These are phyloP conservation scores for Botryosphaeria dothidea DNA, from an alignment of 2,329 filamentous ascomycete species.

Conservation along the genomic window DNA sequence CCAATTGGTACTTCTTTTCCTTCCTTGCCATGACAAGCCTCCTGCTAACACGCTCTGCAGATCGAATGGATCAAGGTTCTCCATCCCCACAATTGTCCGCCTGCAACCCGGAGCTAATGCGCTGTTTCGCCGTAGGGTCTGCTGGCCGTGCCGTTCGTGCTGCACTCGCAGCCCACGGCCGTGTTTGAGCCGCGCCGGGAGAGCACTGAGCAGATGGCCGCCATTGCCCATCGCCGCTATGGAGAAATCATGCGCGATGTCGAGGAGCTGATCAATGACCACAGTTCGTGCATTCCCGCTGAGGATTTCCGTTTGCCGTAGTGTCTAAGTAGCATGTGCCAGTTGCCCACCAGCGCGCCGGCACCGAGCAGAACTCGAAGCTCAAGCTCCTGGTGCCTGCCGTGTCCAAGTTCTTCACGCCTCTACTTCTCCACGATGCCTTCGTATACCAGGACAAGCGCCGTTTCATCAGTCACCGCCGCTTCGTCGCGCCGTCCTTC, in stretches of 20 bases:
- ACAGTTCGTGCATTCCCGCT: slow-evolving; percentile 62
- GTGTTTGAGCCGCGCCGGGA: slow-evolving; percentile 71
- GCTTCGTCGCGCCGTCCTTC: slow-evolving; percentile 95
- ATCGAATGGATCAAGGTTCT: slow-evolving; percentile 88
- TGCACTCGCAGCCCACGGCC: slow-evolving; percentile 92
- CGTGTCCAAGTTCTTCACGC: slow-evolving; percentile 92
- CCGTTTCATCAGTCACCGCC: slow-evolving; percentile 82
- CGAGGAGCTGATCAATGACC: slow-evolving; percentile 86
- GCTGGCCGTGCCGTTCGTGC: slow-evolving; percentile 90
- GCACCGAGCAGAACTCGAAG: slow-evolving; percentile 75
- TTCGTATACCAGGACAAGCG: slow-evolving; percentile 87
- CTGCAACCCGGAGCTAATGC: neutral
- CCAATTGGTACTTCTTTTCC: slow-evolving; percentile 71
- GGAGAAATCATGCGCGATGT: slow-evolving; percentile 95
- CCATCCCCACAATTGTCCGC: neutral
- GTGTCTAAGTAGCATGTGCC: slow-evolving; percentile 11
- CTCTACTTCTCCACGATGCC: slow-evolving; percentile 80
- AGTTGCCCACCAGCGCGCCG: slow-evolving; percentile 71
- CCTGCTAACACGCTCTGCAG: slow-evolving; percentile 32
- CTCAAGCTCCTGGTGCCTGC: slow-evolving; percentile 88
- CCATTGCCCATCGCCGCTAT: slow-evolving; percentile 82
- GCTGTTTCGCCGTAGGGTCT: slow-evolving; percentile 48
- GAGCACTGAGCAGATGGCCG: slow-evolving; percentile 70
- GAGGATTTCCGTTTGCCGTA: neutral
- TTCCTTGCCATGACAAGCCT: neutral